A percentile compares a stretch with the other conserved stretches of the same genome.
Evolutionary conservation across 768 basidiomycete genomes (phyloP).

Genomic region (Mycena crocata): DNA sequence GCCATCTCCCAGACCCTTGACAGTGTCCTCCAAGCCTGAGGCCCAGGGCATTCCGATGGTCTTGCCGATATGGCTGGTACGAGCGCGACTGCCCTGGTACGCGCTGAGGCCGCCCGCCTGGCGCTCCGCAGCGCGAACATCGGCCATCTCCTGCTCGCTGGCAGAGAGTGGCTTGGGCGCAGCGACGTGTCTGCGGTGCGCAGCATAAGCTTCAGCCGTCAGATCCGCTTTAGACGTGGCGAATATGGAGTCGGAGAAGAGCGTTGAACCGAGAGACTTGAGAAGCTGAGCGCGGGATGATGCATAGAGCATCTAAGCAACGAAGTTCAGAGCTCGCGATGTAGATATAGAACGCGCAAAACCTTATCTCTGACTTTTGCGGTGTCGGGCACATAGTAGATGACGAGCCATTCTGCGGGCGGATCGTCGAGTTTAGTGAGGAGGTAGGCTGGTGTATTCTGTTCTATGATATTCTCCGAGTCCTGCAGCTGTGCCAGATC

Average conservation of each 20-base stretch:
- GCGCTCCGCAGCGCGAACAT: constrained; percentile 82
- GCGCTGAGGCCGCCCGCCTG: constrained; percentile 55
- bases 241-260: constrained; percentile 81
- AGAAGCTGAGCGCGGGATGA: constrained; percentile 78
- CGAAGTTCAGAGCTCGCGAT: constrained; percentile 11
- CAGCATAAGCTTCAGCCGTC: constrained; percentile 75
- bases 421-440: constrained; percentile 73
- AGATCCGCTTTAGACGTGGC: constrained; percentile 79
- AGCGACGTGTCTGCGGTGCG: constrained; percentile 75
- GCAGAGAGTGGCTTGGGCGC: constrained; percentile 88
- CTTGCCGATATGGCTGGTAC: constrained; percentile 67
- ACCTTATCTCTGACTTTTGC: constrained; percentile 89
- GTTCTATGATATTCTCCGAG: constrained; percentile 58
- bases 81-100: constrained; percentile 69
- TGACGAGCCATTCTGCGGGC: constrained; percentile 74
- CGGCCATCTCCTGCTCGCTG: constrained; percentile 84
- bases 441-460: constrained; percentile 78
- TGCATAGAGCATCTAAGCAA: constrained; percentile 86
- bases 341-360: constrained; percentile 3
- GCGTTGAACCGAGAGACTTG: constrained; percentile 78
- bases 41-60: constrained; percentile 78
- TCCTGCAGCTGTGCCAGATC: constrained; percentile 72
- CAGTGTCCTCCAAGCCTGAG: constrained; percentile 70
- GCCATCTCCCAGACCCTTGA: constrained; percentile 65
- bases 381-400: constrained; percentile 86